Evolutionary conservation across 2,329 filamentous ascomycete species (phyloP), one percentile per base, ranked within the genome.

Genomic region (Aspergillus pseudoterreus): DNA sequence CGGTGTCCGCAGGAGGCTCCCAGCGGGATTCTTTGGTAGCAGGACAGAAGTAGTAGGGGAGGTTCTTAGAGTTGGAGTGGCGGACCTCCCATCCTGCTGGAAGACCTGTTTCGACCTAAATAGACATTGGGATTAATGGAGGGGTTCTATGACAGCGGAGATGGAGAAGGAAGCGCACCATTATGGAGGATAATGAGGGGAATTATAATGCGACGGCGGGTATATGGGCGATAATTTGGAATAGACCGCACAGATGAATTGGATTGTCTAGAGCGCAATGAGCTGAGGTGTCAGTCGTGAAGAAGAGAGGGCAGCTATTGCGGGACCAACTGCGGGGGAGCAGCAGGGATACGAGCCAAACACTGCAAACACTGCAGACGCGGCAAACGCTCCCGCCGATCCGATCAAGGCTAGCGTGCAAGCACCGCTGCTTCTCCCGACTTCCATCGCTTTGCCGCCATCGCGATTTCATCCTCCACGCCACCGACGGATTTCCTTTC

Each of bases 21-120:
- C 94, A 99, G 75, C 90, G 84, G 57, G 94, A 97, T 69, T 90
- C 85, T 71, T 92, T 92, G 57, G 90, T 89, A 61, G 75, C 77
- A 43, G 87, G 78, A 75, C 96, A 95, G 86, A 96, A 97, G 79
- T 97, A 99, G 80, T 99, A 99, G 35, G 94, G 94, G 33, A 97
- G 87, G 76, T 95, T 95, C 79, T 96, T 97, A 74, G 90, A 95
- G 79, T 96, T 95, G 73, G 90, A 96, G 77, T 95, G 90, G 71
- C 94, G 90, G 68, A 99, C 90, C 77, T 97, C 94, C 92, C 92
- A 96, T 71, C 85, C 84, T 45, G 84, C 72, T 56, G 92, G 92
- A 57, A 96, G 84, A 70, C 92, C 92, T 62, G 87, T 85, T 51
- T 91, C 87, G 67, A 82, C 75, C 84, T 87, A 62, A 24, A 35